Conservation (phyloP, 805 yeast species). For the Saturnispora bothae region DNA sequence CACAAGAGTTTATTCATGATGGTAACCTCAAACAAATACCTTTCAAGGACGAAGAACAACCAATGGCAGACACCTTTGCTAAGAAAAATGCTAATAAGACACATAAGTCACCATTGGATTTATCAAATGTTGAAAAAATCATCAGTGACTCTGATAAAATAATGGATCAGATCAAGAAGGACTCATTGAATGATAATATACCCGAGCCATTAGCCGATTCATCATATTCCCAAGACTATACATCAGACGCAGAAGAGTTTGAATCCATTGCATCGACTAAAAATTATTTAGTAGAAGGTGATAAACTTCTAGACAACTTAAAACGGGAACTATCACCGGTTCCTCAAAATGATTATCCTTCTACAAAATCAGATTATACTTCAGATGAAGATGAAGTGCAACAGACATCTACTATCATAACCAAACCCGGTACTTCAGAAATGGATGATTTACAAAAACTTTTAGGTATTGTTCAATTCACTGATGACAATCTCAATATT, state of each 20-base stretch:
- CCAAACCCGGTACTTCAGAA: too few relatives aligned
- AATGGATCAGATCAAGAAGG: conserved; percentile 5
- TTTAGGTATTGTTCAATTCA: conserved; percentile 5
- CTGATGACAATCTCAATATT: background rate
- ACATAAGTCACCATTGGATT: conserved; percentile 15
- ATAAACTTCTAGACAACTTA: conserved; percentile 20
- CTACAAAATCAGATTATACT: conserved; percentile 19
- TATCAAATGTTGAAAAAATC: conserved; percentile 8
- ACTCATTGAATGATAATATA: conserved; percentile 2
- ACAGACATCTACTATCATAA: background rate
- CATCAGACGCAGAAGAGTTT: conserved; percentile 23
- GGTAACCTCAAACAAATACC: conserved; percentile 16
- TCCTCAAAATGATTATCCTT: conserved; percentile 7
- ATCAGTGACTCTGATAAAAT: background rate
- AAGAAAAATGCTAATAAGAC: conserved; percentile 15
- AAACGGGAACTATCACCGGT: conserved; percentile 14
- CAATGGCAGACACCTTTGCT: conserved; percentile 25
- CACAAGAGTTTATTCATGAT: conserved; percentile 12
- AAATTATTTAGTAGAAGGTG: conserved; percentile 19
- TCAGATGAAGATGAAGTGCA: conserved; percentile 13
- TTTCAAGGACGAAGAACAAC: conserved; percentile 8
- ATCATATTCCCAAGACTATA: conserved; percentile 20
- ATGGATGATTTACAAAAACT: conserved; percentile 3
- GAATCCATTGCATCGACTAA: conserved; percentile 16
- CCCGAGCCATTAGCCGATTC: too few relatives aligned